These are phyloP conservation scores for Mycena alexandri DNA, from an alignment of 768 basidiomycete species.

Conservation along the genomic window DNA sequence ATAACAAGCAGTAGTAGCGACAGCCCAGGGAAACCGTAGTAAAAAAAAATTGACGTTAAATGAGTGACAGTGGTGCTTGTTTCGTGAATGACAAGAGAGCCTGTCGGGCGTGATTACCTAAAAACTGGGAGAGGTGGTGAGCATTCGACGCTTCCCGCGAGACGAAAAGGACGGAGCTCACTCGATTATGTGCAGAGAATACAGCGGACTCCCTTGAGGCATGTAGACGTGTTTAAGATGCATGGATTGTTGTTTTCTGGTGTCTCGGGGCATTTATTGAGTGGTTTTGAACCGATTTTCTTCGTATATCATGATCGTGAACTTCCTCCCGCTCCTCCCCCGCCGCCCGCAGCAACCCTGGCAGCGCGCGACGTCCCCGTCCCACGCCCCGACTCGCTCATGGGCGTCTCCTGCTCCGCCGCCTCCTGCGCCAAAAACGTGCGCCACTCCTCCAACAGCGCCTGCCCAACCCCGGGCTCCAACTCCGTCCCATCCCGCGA, in stretches of 20 bases:
- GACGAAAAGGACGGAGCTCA: slow-evolving; percentile 20
- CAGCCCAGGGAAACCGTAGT: slow-evolving; percentile 40
- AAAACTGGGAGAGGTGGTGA: slow-evolving; percentile 31
- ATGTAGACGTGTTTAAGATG: slow-evolving; percentile 34
- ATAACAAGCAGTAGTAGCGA: slow-evolving; percentile 26
- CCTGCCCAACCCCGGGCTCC: slow-evolving; percentile 81
- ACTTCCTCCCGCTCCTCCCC: slow-evolving; percentile 26
- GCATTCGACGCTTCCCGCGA: not conserved
- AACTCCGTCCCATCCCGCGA: slow-evolving; percentile 94
- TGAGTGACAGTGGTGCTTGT: slow-evolving; percentile 56
- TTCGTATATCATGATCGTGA: slow-evolving; percentile 46
- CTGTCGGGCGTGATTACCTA: slow-evolving; percentile 41
- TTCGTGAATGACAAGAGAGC: slow-evolving; percentile 65
- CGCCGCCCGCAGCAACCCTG: not conserved
- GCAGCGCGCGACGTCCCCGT: not conserved
- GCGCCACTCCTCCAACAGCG: slow-evolving; percentile 79
- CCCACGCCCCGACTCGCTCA: slow-evolving; percentile 9
- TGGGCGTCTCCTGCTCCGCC: slow-evolving; percentile 13
- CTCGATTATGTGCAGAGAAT: slow-evolving; percentile 30
- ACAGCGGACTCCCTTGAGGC: slow-evolving; percentile 13
- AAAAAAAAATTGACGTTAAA: slow-evolving; percentile 33
- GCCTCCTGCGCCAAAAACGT: slow-evolving; percentile 41
- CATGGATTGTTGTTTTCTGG: slow-evolving; percentile 35
- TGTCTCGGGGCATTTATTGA: slow-evolving; percentile 36
- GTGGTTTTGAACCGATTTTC: slow-evolving; percentile 35